phyloP scores from a whole-genome alignment of 2,329 filamentous ascomycete species.

The Colletotrichum lindemuthianum region DNA sequence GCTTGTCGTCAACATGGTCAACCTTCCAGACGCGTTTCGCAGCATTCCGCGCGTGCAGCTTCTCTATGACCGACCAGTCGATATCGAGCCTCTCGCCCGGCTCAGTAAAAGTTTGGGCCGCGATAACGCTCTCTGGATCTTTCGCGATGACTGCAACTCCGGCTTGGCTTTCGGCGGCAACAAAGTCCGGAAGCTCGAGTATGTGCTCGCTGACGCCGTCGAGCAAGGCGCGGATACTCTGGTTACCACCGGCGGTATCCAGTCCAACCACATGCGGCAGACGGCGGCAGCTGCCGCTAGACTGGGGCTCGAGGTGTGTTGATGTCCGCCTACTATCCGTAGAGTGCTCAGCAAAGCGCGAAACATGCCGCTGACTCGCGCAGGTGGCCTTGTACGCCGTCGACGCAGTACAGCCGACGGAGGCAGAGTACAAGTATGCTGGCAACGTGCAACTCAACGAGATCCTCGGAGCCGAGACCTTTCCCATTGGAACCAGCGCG shows the following conservation, averaged over 20 bases:
- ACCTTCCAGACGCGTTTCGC: slow-evolving; percentile 30
- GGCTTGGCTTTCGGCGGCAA: slow-evolving; percentile 49
- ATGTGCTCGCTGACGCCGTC: slow-evolving; percentile 47
- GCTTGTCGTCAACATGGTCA: slow-evolving; percentile 15
- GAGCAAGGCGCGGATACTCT: slow-evolving; percentile 42
- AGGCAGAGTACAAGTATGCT: slow-evolving; percentile 25
- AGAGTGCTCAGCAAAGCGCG: too few species aligned
- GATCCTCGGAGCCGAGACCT: slow-evolving; percentile 37
- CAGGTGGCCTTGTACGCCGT: slow-evolving; percentile 25
- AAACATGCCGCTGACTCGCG: background rate
- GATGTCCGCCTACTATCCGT: too few species aligned
- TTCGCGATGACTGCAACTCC: slow-evolving; percentile 40
- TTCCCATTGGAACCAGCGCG: slow-evolving; percentile 16
- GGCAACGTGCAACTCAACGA: slow-evolving; percentile 38
- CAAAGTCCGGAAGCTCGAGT: slow-evolving; percentile 51
- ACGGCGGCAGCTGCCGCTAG: slow-evolving; percentile 46
- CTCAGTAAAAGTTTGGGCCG: slow-evolving; percentile 9
- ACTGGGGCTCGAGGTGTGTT: slow-evolving; percentile 40
- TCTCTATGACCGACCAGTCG: slow-evolving; percentile 23
- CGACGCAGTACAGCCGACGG: background rate
- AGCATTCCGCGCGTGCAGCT: slow-evolving; percentile 32
- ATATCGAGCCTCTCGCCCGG: slow-evolving; percentile 27
- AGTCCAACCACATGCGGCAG: slow-evolving; percentile 49
- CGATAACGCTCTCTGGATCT: slow-evolving; percentile 23
- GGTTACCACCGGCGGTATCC: slow-evolving; percentile 48